Percentiles rank a stretch among this genome's conserved stretches.
Evolutionary conservation across 768 basidiomycete genomes (phyloP).

Genomic region (Trichaptum fuscoviolaceum): DNA sequence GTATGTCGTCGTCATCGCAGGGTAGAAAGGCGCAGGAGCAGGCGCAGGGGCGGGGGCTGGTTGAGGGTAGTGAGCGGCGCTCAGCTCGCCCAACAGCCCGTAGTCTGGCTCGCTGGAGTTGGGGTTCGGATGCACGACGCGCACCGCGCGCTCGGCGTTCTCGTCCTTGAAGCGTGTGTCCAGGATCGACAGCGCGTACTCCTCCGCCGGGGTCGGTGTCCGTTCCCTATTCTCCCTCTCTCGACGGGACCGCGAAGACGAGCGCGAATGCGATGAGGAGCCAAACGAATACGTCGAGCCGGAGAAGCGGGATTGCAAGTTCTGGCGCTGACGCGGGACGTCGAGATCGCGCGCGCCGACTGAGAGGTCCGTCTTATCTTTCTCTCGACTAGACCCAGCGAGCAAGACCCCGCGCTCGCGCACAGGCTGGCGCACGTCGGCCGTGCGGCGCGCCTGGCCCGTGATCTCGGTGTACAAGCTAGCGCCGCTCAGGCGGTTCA

Average conservation of each 20-base stretch:
- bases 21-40: too few species aligned
- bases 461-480: conserved; percentile 70
- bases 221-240: conserved; percentile 13
- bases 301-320: conserved; percentile 44
- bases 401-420: conserved; percentile 25
- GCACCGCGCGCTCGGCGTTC: conserved; percentile 2
- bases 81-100: background rate
- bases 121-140: conserved; percentile 13
- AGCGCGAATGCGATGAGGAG: conserved; percentile 25
- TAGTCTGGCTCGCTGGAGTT: conserved; percentile 9
- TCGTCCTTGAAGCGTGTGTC: conserved; percentile 19
- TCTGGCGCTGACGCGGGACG: conserved; percentile 17
- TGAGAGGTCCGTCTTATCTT: too few species aligned
- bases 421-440: conserved; percentile 73
- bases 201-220: conserved; percentile 52
- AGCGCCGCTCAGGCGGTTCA: conserved; percentile 36
- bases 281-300: conserved; percentile 27
- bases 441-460: conserved; percentile 46
- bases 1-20: too few species aligned
- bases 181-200: conserved; percentile 45
- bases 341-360: conserved; percentile 5
- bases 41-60: background rate
- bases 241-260: conserved; percentile 19
- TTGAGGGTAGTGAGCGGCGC: background rate
- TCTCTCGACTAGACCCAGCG: background rate